Conservation (phyloP, 2,329 filamentous ascomycete species). For the Botrytis tulipae region DNA sequence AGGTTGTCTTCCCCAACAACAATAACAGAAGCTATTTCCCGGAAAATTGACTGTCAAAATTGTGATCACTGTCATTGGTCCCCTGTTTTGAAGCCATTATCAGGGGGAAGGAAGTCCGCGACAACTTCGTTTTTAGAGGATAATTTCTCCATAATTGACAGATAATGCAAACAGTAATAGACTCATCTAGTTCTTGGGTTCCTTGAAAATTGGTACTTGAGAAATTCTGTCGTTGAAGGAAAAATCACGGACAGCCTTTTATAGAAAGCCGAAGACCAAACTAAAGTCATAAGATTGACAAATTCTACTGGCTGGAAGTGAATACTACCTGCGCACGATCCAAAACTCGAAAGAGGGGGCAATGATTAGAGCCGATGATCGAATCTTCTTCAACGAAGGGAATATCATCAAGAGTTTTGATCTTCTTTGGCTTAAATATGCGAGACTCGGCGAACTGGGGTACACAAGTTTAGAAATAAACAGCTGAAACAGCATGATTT, state of each 20-base stretch:
- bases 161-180: background rate
- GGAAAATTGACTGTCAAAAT: background rate
- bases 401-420: background rate
- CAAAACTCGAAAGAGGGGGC: background rate
- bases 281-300: background rate
- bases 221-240: no score
- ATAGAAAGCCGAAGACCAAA: background rate
- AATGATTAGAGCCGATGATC: background rate
- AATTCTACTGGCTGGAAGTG: no score
- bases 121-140: background rate
- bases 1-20: background rate
- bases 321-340: background rate
- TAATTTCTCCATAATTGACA: background rate
- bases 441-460: background rate
- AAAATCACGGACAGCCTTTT: background rate
- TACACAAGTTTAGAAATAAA: no score
- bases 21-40: background rate
- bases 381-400: background rate
- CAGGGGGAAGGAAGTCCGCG: background rate
- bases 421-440: background rate
- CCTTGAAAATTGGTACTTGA: no score
- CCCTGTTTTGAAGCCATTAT: background rate
- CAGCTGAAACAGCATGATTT: no score
- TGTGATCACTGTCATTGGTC: background rate
- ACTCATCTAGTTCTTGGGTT: no score